Conservation (phyloP, 139 green algal species). For the Chlorella vulgaris region DNA sequence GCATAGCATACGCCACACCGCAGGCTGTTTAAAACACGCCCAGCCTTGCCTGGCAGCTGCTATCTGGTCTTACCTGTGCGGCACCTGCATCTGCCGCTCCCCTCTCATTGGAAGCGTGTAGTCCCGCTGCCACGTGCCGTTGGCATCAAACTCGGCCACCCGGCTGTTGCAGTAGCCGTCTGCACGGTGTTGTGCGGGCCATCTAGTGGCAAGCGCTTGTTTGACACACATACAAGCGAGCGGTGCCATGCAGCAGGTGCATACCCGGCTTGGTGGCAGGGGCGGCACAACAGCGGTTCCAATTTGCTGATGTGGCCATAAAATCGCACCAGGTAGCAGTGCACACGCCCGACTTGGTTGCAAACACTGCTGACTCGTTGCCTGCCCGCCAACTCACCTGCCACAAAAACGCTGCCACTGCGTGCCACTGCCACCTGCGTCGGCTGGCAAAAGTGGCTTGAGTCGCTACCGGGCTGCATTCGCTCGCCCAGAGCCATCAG, state of each 20-base stretch:
- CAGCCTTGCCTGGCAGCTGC: no score
- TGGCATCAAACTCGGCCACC: conserved; percentile 38
- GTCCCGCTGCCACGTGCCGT: conserved; percentile 47
- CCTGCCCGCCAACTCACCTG: not conserved
- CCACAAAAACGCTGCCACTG: conserved; percentile 76
- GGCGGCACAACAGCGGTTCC: no score
- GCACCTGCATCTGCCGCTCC: not conserved
- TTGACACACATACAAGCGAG: no score
- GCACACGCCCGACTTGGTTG: not conserved
- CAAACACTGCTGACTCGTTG: not conserved
- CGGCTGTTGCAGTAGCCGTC: conserved; percentile 77
- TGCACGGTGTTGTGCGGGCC: conserved; percentile 6
- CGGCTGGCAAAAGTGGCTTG: conserved; percentile 79
- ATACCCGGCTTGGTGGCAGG: no score
- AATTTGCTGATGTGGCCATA: no score
- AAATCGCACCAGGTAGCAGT: no score
- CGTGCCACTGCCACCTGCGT: conserved; percentile 75
- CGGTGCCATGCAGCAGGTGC: no score
- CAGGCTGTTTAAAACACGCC: no score
- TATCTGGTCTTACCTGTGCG: conserved; percentile 26
- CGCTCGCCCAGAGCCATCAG: conserved; percentile 62
- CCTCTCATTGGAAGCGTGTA: conserved; percentile 15
- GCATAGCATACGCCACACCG: no score
- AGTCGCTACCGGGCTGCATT: conserved; percentile 51
- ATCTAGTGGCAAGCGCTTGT: no score